A percentile compares a stretch with the other conserved stretches of the same genome.
phyloP scores from a whole-genome alignment of 805 yeast species.

The Spathaspora hagerdaliae region DNA sequence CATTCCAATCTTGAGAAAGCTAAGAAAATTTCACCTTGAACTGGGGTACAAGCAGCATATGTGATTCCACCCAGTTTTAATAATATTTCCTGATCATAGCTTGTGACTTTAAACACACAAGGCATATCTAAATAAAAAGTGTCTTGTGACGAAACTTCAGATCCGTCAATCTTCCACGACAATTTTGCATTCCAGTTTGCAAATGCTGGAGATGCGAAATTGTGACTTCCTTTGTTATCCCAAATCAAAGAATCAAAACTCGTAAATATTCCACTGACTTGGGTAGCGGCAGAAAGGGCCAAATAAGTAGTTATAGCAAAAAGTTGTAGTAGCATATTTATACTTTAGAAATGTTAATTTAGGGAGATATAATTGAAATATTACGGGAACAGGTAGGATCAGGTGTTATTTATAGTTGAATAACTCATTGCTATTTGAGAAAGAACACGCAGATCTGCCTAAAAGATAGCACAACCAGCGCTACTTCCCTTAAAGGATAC shows the following conservation, averaged over 20 bases:
- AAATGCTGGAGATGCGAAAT: conserved; percentile 1
- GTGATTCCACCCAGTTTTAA: conserved; percentile 1
- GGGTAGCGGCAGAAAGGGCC: too few relatives aligned
- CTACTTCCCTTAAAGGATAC: too few relatives aligned
- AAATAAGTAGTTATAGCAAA: too few relatives aligned
- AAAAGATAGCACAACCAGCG: too few relatives aligned
- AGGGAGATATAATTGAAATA: too few relatives aligned
- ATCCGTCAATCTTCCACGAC: conserved; percentile 11
- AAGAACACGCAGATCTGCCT: too few relatives aligned
- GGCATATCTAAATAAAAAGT: conserved; percentile 15
- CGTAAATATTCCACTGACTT: conserved; percentile 15
- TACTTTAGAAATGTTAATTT: too few relatives aligned
- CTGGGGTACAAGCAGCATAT: conserved; percentile 14
- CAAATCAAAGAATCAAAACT: conserved; percentile 9
- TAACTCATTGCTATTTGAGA: too few relatives aligned
- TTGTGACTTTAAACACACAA: conserved; percentile 13
- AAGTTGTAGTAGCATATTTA: too few relatives aligned
- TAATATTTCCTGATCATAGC: not conserved
- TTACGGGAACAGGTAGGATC: too few relatives aligned
- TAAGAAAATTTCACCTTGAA: conserved; percentile 6
- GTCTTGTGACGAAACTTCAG: conserved; percentile 11
- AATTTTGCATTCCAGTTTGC: conserved; percentile 15
- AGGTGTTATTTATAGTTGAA: too few relatives aligned
- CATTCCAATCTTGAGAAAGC: conserved; percentile 9
- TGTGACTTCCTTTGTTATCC: conserved; percentile 2